phyloP scores from a whole-genome alignment of 1,139 yeast genomes.

The Lodderomyces oxycetoniae region DNA sequence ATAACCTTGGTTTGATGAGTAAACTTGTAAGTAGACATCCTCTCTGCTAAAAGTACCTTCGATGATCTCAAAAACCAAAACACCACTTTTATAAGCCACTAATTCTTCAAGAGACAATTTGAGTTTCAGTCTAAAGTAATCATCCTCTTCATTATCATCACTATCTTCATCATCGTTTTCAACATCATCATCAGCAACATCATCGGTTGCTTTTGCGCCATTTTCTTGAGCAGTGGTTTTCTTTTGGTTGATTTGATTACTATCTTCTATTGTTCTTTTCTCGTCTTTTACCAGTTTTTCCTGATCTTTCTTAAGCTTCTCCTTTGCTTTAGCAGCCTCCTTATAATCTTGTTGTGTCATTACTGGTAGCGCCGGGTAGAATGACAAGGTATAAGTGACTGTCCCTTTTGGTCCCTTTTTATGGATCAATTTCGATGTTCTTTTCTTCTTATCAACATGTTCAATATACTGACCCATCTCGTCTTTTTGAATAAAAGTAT shows the following conservation, averaged over 20 bases:
- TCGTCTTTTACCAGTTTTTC: slow-evolving; percentile 26
- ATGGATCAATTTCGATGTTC: slow-evolving; percentile 59
- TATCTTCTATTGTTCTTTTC: too few species aligned
- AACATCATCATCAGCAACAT: slow-evolving; percentile 16
- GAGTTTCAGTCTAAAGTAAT: slow-evolving; percentile 40
- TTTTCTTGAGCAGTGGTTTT: slow-evolving; percentile 10
- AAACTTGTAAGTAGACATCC: slow-evolving; percentile 62
- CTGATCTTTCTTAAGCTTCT: slow-evolving; percentile 26
- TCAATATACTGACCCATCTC: slow-evolving; percentile 64
- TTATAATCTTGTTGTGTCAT: slow-evolving; percentile 68
- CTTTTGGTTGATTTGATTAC: too few species aligned
- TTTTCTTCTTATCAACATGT: slow-evolving; percentile 50
- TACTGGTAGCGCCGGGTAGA: slow-evolving; percentile 78
- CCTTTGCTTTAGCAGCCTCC: slow-evolving; percentile 45
- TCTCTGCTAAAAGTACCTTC: slow-evolving; percentile 52
- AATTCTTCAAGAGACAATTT: slow-evolving; percentile 63
- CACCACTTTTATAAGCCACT: slow-evolving; percentile 64
- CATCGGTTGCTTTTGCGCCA: slow-evolving; percentile 15
- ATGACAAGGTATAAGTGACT: slow-evolving; percentile 66
- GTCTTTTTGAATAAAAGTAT: slow-evolving; percentile 63
- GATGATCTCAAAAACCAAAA: slow-evolving; percentile 61
- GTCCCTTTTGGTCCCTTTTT: slow-evolving; percentile 80
- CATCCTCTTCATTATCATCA: slow-evolving; percentile 33
- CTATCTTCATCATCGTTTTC: slow-evolving; percentile 15
- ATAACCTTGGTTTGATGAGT: slow-evolving; percentile 69